These are phyloP conservation scores for Diaporthe ampelina DNA, from an alignment of 2,329 filamentous ascomycete genomes.

Conservation along the genomic window DNA sequence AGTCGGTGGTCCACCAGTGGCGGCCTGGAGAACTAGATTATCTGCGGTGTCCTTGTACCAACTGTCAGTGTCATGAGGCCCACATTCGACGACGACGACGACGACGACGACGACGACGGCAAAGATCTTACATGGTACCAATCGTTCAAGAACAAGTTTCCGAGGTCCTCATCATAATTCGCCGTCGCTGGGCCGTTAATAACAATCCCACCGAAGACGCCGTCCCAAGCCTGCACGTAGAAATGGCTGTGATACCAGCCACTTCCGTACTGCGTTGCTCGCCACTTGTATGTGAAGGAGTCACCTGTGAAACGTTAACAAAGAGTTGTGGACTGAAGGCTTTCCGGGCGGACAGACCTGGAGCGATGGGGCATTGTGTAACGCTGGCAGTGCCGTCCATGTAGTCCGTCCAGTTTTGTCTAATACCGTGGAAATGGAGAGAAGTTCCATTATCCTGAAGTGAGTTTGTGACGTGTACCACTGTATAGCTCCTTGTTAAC, in stretches of 20 bases:
- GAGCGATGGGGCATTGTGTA: too few relatives aligned
- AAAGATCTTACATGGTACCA: constrained; percentile 60
- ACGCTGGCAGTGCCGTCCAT: too few relatives aligned
- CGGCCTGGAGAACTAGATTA: constrained; percentile 42
- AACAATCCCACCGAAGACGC: constrained; percentile 70
- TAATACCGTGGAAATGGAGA: too few relatives aligned
- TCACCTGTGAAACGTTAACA: too few relatives aligned
- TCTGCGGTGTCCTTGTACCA: constrained; percentile 46
- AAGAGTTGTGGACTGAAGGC: too few relatives aligned
- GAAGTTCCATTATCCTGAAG: too few relatives aligned
- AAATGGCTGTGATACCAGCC: constrained; percentile 75
- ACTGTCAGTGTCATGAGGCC: not conserved
- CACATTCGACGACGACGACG: not conserved
- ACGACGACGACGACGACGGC: not conserved
- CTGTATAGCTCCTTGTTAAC: too few relatives aligned
- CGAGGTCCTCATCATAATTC: constrained; percentile 74
- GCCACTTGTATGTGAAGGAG: too few relatives aligned
- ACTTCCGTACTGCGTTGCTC: constrained; percentile 58
- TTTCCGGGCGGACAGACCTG: too few relatives aligned
- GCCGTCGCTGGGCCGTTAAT: constrained; percentile 71
- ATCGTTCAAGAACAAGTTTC: constrained; percentile 69
- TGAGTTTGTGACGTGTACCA: too few relatives aligned
- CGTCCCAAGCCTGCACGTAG: constrained; percentile 62
- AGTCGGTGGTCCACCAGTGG: constrained; percentile 50
- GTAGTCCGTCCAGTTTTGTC: too few relatives aligned